These are phyloP conservation scores for Anthracocystis setariae DNA, from an alignment of 1,284 basidiomycete genomes.

Conservation along the genomic window DNA sequence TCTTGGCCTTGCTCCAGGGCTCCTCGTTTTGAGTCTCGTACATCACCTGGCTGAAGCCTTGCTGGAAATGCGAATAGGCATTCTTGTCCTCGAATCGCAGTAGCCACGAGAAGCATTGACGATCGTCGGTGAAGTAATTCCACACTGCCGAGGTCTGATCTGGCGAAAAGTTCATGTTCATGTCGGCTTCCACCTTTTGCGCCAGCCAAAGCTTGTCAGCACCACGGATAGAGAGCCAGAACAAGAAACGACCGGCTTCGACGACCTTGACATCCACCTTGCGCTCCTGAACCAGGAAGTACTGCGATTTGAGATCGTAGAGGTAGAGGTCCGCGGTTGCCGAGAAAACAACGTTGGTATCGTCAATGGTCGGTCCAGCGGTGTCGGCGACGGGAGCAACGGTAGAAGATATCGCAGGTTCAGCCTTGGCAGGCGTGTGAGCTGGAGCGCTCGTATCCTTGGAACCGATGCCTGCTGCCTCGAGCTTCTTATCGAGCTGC, in stretches of 20 bases:
- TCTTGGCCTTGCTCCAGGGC: conserved; percentile 76
- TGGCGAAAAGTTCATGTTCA: conserved; percentile 62
- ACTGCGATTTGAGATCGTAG: conserved; percentile 78
- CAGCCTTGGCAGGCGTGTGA: conserved; percentile 7
- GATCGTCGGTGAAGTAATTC: conserved; percentile 75
- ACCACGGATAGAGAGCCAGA: conserved; percentile 73
- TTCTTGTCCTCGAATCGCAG: conserved; percentile 77
- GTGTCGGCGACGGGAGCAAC: conserved; percentile 39
- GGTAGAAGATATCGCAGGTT: conserved; percentile 17
- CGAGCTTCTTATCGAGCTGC: conserved; percentile 38
- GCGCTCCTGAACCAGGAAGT: conserved; percentile 79
- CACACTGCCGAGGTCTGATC: conserved; percentile 78
- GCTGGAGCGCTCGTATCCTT: conserved; percentile 5
- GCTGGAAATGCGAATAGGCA: conserved; percentile 76
- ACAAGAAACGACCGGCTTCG: conserved; percentile 72
- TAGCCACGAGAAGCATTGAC: conserved; percentile 80
- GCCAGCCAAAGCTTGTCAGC: conserved; percentile 74
- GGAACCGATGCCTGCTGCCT: conserved; percentile 24
- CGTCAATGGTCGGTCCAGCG: conserved; percentile 27
- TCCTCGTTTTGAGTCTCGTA: conserved; percentile 85
- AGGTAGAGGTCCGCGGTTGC: conserved; percentile 72
- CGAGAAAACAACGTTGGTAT: conserved; percentile 36
- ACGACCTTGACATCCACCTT: conserved; percentile 77
- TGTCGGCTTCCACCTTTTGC: conserved; percentile 74
- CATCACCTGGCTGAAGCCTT: conserved; percentile 76